A percentile compares a stretch with the other conserved stretches of the same genome.
phyloP scores from a whole-genome alignment of 2,329 filamentous ascomycete genomes.

The Dryadomyces quercivorus region DNA sequence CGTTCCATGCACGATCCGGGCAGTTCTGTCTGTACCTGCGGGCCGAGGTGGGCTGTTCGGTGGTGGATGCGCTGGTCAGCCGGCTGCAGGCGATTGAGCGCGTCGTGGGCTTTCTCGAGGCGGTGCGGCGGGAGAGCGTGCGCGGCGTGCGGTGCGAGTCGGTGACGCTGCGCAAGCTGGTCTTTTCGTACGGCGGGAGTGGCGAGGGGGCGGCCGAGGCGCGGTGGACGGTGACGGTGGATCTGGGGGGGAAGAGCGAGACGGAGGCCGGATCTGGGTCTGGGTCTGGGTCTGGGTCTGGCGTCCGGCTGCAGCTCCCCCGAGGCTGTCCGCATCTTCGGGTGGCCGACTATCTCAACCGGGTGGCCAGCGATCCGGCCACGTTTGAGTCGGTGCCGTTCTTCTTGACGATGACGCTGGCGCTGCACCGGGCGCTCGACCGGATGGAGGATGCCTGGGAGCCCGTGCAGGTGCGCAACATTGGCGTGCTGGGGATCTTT shows the following conservation, averaged over 20 bases:
- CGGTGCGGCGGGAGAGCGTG: slow-evolving; percentile 41
- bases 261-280: no score
- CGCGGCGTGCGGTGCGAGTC: slow-evolving; percentile 44
- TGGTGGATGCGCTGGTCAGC: slow-evolving; percentile 45
- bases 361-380: slow-evolving; percentile 41
- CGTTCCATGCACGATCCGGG: slow-evolving; percentile 46
- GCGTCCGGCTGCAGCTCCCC: slow-evolving; percentile 47
- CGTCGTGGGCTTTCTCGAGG: slow-evolving; percentile 56
- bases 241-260: slow-evolving; percentile 38
- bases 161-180: slow-evolving; percentile 48
- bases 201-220: background rate
- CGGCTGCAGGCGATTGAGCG: slow-evolving; percentile 56
- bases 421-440: slow-evolving; percentile 50
- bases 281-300: no score
- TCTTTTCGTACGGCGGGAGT: slow-evolving; percentile 50
- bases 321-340: slow-evolving; percentile 55
- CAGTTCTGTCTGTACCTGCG: slow-evolving; percentile 51
- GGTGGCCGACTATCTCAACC: slow-evolving; percentile 45
- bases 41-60: slow-evolving; percentile 43
- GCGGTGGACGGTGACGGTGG: slow-evolving; percentile 43
- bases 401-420: slow-evolving; percentile 48
- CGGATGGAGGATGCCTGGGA: slow-evolving; percentile 45
- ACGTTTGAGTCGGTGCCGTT: slow-evolving; percentile 40
- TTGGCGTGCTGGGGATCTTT: slow-evolving; percentile 37
- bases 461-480: slow-evolving; percentile 25